Evolutionary conservation across 331 rosid genomes (phyloP), one percentile per base, ranked within the genome.

Genomic region (Pyracantha coccinea): DNA sequence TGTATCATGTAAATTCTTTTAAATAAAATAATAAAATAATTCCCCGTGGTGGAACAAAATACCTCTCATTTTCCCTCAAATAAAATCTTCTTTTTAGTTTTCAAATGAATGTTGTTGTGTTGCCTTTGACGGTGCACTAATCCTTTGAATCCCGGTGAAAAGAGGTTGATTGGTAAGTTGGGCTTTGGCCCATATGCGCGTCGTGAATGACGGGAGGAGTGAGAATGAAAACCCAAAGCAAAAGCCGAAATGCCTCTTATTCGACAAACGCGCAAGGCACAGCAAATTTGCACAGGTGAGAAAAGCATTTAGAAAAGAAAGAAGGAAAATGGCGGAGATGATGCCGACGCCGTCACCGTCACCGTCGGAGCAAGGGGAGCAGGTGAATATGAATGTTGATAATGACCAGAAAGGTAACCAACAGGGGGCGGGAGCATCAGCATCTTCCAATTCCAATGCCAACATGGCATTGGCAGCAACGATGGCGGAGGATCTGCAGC

Each of bases 401-500:
- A 25, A 58, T 58, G 28, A 58, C 14, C 16, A 58, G 15, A 58
- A 58, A 21, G 25, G 12, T 58, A 20, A 13, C 23, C 59, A n/a
- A 61, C 15, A 41, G 4, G 44, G 78, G 4, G 78, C 80, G 33
- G 23, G 77, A 68, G 55, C 83, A 4, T 83, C 74, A 52, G 68
- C 90, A 3, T 31, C 88, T 3, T 59, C 68, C 19, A 41, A 41
- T 41, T 41, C 47, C 47, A 3, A 38, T 38, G 44, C 44, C 44
- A 38, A 38, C 44, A 29, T 28, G 23, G 41, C 89, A 58, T 25
- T 86, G 21, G 69, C 85, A 9, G 82, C 63, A 58, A 21, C 91
- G 27, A 84, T 91, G 68, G 96, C 97, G 9, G 92, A 85, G 76
- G 91, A 88, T 84, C 77, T 93, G 74, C 97, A 85, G 79, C 89